Evolutionary conservation across 2,329 filamentous ascomycete genomes (phyloP), one percentile per base, ranked within the genome.

Genomic region (Colletotrichum euphorbiae): DNA sequence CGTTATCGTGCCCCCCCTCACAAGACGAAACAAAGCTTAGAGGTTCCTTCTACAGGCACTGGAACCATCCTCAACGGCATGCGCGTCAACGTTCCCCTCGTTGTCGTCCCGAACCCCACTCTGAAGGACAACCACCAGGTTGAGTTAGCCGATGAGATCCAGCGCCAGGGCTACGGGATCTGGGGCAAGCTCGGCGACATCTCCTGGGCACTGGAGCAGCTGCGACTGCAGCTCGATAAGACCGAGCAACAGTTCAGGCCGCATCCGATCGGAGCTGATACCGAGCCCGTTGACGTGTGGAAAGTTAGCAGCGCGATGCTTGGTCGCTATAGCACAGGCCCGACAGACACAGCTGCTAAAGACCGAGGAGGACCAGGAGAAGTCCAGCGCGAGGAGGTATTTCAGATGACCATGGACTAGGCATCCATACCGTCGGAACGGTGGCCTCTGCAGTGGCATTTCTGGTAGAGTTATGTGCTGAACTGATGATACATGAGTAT

Each of bases 111-210:
- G 2, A 99, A 99, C 77, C 85, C 89, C 2, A 83, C 84, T 6
- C 86, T 99, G 0, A 86, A 97, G 73, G 90, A 97, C 75, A 95
- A 99, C 74, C 96, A 99, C 76, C 96, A 99, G 79, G 86, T 89
- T 19, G 93, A 98, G 77, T 86, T 99, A 62, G 95, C 95, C 0
- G 84, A 89, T 56, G 90, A 93, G 72, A 85, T 98, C 64, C 87
- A 91, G 36, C 81, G 84, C 24, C 88, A 93, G 72, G 90, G 91
- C 24, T 97, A 97, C 79, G 89, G 93, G 3, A 84, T 94, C n/a
- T 71, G 66, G 69, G 66, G 66, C 51, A 62, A 51, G 28, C 70
- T 71, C 36, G 69, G 69, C 5, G 48, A 71, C 55, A 43, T 71
- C 52, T 45, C 55, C 17, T 70, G 62, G 31, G 66, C 69, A 33